A percentile compares a stretch with the other conserved stretches of the same genome.
Evolutionary conservation across 192 early-diverging fungal species (phyloP).

Genomic region (Paraglomus brasilianum): DNA sequence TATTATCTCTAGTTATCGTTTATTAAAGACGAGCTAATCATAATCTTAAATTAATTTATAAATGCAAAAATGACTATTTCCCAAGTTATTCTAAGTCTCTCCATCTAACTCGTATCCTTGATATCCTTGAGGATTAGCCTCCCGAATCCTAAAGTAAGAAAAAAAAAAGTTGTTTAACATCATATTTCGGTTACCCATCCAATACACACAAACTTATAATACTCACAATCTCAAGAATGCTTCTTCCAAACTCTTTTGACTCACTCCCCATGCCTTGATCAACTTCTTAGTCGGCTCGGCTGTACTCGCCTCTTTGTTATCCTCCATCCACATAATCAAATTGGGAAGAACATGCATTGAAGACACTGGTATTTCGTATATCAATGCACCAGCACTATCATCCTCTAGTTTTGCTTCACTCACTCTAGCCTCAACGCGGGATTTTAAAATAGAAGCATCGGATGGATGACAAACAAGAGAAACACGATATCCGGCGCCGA

Average conservation of each 20-base stretch:
- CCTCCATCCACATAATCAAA: constrained; percentile 61
- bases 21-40: too few species aligned
- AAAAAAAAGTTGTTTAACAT: constrained; percentile 1
- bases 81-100: too few species aligned
- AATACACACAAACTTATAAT: background rate
- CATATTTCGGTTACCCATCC: background rate
- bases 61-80: too few species aligned
- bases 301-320: constrained; percentile 18
- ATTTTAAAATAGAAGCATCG: constrained; percentile 49
- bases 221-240: constrained; percentile 59
- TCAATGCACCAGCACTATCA: constrained; percentile 66
- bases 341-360: constrained; percentile 44
- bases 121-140: constrained; percentile 46
- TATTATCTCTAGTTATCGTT: too few species aligned
- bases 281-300: constrained; percentile 31
- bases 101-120: constrained; percentile 36
- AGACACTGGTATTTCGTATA: constrained; percentile 61
- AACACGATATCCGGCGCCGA: constrained; percentile 72
- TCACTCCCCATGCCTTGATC: constrained; percentile 63
- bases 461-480: constrained; percentile 56
- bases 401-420: constrained; percentile 63
- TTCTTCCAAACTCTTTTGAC: constrained; percentile 67
- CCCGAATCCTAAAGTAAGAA: constrained; percentile 34
- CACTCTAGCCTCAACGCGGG: constrained; percentile 42
- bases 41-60: too few species aligned